Conservation (phyloP, 2,329 filamentous ascomycete species). For the Aureobasidium sp. region DNA sequence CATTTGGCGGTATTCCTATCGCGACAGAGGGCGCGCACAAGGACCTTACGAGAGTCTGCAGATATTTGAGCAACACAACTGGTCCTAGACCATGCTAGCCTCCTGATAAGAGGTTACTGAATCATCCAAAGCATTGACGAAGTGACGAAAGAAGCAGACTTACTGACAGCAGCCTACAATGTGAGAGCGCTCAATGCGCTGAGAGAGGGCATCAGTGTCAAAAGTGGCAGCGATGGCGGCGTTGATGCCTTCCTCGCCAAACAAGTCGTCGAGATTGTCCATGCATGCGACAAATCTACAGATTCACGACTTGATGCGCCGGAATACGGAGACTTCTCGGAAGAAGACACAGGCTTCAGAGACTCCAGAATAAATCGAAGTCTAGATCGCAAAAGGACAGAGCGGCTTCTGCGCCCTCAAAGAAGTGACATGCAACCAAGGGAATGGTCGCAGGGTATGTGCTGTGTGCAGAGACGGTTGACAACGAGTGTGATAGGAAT, state of each 20-base stretch:
- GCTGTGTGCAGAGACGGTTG: neutral
- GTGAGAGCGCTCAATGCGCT: constrained; percentile 70
- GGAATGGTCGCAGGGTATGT: neutral
- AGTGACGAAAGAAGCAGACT: constrained; percentile 30
- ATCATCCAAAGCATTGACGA: neutral
- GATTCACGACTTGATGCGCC: neutral
- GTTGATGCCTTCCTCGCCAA: constrained; percentile 56
- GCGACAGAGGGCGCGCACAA: constrained; percentile 66
- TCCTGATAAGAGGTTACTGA: constrained; percentile 42
- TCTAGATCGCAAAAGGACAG: neutral
- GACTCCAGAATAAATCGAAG: neutral
- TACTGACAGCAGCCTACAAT: constrained; percentile 76
- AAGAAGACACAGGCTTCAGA: neutral
- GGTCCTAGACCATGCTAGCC: constrained; percentile 78
- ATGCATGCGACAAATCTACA: constrained; percentile 31
- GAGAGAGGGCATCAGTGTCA: constrained; percentile 59
- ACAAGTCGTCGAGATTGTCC: constrained; percentile 64
- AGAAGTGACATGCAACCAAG: neutral
- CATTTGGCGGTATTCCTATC: constrained; percentile 64
- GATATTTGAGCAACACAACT: constrained; percentile 80
- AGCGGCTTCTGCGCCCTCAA: neutral
- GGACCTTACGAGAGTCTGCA: constrained; percentile 61
- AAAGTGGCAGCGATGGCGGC: constrained; percentile 54
- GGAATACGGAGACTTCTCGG: neutral
- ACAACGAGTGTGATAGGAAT: constrained; percentile 9